Conservation (phyloP, 306 rosid genomes). For the Mimosa bimucronata region DNA sequence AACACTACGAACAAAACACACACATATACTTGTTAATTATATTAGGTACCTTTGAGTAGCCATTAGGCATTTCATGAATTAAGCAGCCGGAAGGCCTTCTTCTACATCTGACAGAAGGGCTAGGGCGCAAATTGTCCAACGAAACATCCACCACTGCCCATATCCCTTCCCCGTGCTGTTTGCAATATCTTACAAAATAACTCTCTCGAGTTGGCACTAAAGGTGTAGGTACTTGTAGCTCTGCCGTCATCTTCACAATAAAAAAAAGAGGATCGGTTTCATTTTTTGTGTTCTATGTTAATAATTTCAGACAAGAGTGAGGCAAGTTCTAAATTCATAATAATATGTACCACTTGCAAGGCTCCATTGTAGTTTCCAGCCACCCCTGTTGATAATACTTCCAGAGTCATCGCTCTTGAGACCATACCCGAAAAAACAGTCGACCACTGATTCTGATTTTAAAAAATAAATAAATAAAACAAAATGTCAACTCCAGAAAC, state of each 20-base stretch:
- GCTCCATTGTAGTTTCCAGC: constrained; percentile 98
- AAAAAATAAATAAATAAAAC: neutral
- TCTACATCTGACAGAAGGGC: constrained; percentile 65
- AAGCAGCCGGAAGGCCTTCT: constrained; percentile 96
- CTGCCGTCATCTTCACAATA: constrained; percentile 79
- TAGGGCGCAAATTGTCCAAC: constrained; percentile 79
- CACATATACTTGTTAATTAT: too few relatives aligned
- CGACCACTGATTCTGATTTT: constrained; percentile 78
- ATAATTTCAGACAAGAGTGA: neutral
- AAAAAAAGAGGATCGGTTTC: neutral
- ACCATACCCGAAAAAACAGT: constrained; percentile 87
- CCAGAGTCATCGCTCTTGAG: constrained; percentile 92
- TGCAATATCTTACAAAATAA: constrained; percentile 91
- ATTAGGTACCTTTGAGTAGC: constrained; percentile 84
- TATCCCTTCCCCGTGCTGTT: constrained; percentile 82
- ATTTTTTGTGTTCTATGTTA: neutral
- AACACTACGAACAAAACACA: too few relatives aligned
- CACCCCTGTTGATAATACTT: constrained; percentile 91
- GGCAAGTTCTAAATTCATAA: neutral
- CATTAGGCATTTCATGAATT: constrained; percentile 98
- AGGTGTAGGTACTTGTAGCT: constrained; percentile 95
- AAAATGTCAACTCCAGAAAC: neutral
- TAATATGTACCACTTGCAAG: constrained; percentile 84
- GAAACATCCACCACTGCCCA: constrained; percentile 99
- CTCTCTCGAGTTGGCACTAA: constrained; percentile 93